Conservation (phyloP, 345 rosid genomes). For the Populus simonii region DNA sequence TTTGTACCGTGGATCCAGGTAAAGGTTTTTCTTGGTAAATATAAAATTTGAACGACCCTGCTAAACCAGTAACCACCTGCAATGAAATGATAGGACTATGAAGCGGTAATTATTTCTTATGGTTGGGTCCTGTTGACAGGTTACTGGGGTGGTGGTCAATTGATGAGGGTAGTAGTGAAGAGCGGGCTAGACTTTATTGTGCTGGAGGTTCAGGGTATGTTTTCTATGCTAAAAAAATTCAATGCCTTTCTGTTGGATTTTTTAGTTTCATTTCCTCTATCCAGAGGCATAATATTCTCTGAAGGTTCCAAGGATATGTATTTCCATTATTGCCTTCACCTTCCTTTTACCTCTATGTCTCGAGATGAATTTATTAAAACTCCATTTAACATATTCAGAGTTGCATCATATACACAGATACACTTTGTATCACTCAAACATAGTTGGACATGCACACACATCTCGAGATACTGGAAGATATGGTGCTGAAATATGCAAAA, state of each 20-base stretch:
- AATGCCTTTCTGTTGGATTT: background rate
- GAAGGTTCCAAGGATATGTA: background rate
- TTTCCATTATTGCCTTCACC: background rate
- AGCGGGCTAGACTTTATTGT: conserved; percentile 75
- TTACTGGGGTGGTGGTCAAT: conserved; percentile 96
- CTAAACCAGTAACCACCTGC: background rate
- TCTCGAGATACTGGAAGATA: background rate
- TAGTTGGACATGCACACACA: background rate
- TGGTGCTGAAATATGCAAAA: background rate
- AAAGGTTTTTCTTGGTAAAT: conserved; percentile 10
- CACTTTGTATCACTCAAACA: background rate
- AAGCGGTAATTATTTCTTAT: conserved; percentile 2
- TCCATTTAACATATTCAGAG: background rate
- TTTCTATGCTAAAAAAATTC: conserved; percentile 12
- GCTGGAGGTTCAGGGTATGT: conserved; percentile 61
- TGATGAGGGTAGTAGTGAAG: conserved; percentile 90
- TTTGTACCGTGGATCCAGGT: conserved; percentile 83
- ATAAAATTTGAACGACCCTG: conserved; percentile 4
- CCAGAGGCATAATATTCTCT: background rate
- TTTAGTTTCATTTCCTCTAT: background rate
- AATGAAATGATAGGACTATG: background rate
- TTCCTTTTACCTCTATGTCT: background rate
- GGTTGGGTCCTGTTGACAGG: conserved; percentile 37
- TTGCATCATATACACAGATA: background rate
- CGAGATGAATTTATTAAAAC: background rate